Base-by-base conservation (phyloP, 2,329 filamentous ascomycete genomes). In the Clonostachys solani region DNA sequence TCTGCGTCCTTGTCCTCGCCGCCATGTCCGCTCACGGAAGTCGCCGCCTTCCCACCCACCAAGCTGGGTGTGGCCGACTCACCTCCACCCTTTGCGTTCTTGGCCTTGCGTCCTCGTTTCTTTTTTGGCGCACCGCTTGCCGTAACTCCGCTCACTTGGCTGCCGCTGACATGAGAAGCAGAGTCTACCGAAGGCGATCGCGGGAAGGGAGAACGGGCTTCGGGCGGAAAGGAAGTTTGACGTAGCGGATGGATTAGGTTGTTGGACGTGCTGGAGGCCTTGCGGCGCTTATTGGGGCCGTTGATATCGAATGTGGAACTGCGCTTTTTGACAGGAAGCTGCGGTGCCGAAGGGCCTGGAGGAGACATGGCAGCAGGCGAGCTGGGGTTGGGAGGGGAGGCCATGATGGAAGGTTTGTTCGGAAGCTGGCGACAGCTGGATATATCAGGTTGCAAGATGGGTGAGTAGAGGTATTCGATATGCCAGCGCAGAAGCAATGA, bases 191-290 rank as follows among this genome's bases (percentile, higher is more conserved):
- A 87, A 0, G 86, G 86, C 0, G 84, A 88, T 15, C 85, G 79
- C 16, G 74, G 74, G 38, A 76, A 77, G 0, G 80, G 75, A 3
- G 79, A 81, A 18, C 73, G 65, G 34, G 65, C 66, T 46, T 80
- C 84, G 0, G 87, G 87, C 0, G 87, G 86, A 60, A 91, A 94
- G 0, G 87, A 90, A 5, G 89, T 92, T 59, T 91, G 87, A 37
- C 89, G 86, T 2, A 94, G 79, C 2, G 86, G 86, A 53, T 89
- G 86, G 0, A 78, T 72, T 2, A 80, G 78, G 15, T 80, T 80
- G 9, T 75, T 66, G 23, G 75, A 69, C 5, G 83, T 83, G 51
- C 67, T 78, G 12, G 85, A 89, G 6, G 83, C 76, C 61, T 92
- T 92, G 59, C 87, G 84, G 42, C 85, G 83, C 61, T 89, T 89